phyloP scores from a whole-genome alignment of 2,329 filamentous ascomycete species.

The Clonostachys solani region DNA sequence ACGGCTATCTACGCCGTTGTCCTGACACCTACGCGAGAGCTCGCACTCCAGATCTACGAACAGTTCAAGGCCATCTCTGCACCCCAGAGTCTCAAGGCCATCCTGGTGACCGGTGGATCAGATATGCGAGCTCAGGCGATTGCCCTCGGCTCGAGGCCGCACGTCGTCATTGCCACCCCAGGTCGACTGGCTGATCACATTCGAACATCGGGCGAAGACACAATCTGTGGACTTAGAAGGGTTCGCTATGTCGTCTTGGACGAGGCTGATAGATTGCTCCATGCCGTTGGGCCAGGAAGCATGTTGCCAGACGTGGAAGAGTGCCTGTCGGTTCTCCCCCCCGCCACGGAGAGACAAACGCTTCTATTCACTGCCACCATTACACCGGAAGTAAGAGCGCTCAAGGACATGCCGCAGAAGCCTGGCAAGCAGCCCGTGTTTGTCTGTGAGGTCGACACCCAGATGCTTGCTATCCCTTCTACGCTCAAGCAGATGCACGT shows the following conservation, averaged over 20 bases:
- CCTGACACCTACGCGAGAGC: slow-evolving; percentile 84
- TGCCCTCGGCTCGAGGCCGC: slow-evolving; percentile 74
- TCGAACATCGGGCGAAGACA: slow-evolving; percentile 85
- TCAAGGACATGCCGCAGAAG: slow-evolving; percentile 72
- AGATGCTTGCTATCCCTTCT: slow-evolving; percentile 70
- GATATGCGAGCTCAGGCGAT: slow-evolving; percentile 93
- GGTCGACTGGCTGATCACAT: slow-evolving; percentile 93
- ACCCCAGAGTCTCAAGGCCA: slow-evolving; percentile 79
- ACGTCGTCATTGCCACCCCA: slow-evolving; percentile 91
- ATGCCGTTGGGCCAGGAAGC: slow-evolving; percentile 67
- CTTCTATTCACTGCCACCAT: slow-evolving; percentile 95
- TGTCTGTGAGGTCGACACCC: slow-evolving; percentile 82
- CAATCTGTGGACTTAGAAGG: slow-evolving; percentile 73
- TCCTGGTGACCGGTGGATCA: slow-evolving; percentile 86
- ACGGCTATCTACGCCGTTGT: slow-evolving; percentile 87
- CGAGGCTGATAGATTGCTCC: slow-evolving; percentile 87
- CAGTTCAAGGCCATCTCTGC: slow-evolving; percentile 92
- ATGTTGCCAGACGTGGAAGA: slow-evolving; percentile 95
- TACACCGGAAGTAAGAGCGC: slow-evolving; percentile 82
- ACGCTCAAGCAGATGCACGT: slow-evolving; percentile 83
- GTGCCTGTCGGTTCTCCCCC: slow-evolving; percentile 77
- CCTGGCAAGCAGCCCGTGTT: slow-evolving; percentile 73
- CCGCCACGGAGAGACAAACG: slow-evolving; percentile 77
- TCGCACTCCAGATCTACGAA: slow-evolving; percentile 94
- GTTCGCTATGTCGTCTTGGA: slow-evolving; percentile 88